Evolutionary conservation across 306 rosid species (phyloP), one percentile per base, ranked within the genome.

Genomic region (Medicago lupulina): DNA sequence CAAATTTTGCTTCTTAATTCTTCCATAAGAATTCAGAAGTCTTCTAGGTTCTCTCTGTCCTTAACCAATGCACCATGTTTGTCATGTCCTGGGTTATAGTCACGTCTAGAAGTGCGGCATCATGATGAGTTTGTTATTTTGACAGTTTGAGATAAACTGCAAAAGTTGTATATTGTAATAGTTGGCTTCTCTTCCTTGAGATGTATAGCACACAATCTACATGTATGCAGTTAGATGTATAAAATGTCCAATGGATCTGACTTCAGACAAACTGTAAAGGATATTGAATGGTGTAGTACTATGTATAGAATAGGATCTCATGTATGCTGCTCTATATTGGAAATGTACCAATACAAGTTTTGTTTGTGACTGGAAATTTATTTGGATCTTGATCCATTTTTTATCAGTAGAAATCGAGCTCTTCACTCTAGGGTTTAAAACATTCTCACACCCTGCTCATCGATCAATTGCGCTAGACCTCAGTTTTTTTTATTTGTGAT

Each of bases 181-280:
- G 60, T 41, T 55, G 43, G 38, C 75, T 40, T 39, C 69, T 81
- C 73, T 64, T 28, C 57, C 65, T 70, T 80, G 85, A 76, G 85
- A 67, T 83, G 86, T 83, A 85, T 75, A 83, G 85, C 84, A 67
- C 76, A 86, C 80, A 85, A 77, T 86, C 39, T 74, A 65, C 75
- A 68, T 79, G 14, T 23, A 67, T 73, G 85, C 75, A 68, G 80
- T 65, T 76, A 69, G 87, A 83, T 79, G 79, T 79, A 80, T 66
- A 75, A 72, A 72, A 51, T 67, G 63, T 58, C 55, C 55, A 21
- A 46, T 50, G 47, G 71, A 51, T 63, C 49, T 63, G 41, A 54
- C 71, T 65, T 76, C 47, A 23, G 76, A 78, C 82, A 69, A 25
- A 36, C 43, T 80, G 84, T 80, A 81, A 80, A 61, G 67, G 67